Percentiles rank a stretch among this genome's conserved stretches.
These are phyloP conservation scores for Candida odintsovae DNA, from an alignment of 805 yeast genomes.

Conservation along the genomic window DNA sequence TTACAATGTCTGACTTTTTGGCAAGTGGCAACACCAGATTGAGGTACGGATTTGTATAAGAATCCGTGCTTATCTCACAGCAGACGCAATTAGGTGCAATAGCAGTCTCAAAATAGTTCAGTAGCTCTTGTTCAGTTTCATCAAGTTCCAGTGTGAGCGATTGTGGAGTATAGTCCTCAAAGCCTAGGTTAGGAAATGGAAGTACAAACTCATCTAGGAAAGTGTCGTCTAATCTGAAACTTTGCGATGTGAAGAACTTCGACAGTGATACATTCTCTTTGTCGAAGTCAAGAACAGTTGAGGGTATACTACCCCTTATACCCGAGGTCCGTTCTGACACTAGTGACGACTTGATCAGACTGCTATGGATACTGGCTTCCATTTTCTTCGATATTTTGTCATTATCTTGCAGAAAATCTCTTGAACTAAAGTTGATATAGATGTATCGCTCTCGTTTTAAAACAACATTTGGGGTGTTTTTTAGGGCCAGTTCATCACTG, in stretches of 20 bases:
- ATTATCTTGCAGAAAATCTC: slow-evolving; percentile 9
- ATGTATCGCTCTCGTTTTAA: slow-evolving; percentile 10
- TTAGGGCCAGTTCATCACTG: neutral
- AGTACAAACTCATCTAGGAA: slow-evolving; percentile 19
- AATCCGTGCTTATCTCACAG: slow-evolving; percentile 25
- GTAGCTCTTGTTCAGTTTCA: slow-evolving; percentile 15
- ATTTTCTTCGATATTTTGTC: neutral
- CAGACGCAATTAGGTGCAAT: slow-evolving; percentile 37
- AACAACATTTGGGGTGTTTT: slow-evolving; percentile 2
- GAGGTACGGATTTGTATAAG: slow-evolving; percentile 32
- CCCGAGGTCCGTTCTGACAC: slow-evolving; percentile 8
- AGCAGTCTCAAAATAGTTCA: slow-evolving; percentile 28
- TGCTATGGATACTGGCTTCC: slow-evolving; percentile 1
- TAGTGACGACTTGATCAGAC: slow-evolving; percentile 13
- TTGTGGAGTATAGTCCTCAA: slow-evolving; percentile 8
- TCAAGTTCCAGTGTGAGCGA: slow-evolving; percentile 9
- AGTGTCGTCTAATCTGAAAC: slow-evolving; percentile 11
- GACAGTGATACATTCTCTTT: slow-evolving; percentile 8
- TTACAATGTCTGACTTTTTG: slow-evolving; percentile 26
- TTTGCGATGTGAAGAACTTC: neutral
- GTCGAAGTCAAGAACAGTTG: slow-evolving; percentile 10
- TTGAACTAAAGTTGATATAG: slow-evolving; percentile 8
- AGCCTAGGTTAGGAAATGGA: slow-evolving; percentile 13
- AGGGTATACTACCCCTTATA: slow-evolving; percentile 10
- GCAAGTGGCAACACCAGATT: slow-evolving; percentile 34